Conservation (phyloP, 1,139 yeast species). For the Zhuliangozyma parablackwelliae region DNA sequence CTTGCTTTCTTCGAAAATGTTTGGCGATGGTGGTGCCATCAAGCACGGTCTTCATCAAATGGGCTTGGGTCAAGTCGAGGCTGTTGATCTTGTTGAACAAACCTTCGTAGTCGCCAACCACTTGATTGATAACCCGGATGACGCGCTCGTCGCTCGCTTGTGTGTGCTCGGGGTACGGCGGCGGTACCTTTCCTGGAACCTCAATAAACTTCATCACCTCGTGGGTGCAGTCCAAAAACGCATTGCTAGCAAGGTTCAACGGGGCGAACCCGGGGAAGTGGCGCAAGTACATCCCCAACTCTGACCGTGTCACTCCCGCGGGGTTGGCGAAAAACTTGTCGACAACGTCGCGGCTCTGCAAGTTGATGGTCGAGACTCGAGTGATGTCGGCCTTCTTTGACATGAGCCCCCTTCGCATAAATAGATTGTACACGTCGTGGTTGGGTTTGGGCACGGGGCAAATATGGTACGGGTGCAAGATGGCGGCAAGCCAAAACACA, state of each 20-base stretch:
- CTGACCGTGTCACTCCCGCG: conserved; percentile 41
- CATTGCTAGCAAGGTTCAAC: conserved; percentile 33
- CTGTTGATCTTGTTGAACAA: conserved; percentile 24
- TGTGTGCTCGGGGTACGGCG: conserved; percentile 5
- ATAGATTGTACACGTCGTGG: conserved; percentile 6
- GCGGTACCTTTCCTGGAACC: conserved; percentile 9
- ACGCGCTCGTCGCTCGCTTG: conserved; percentile 4
- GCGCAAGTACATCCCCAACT: conserved; percentile 57
- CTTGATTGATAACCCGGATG: conserved; percentile 3
- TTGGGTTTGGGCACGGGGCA: conserved; percentile 5
- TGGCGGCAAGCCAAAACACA: conserved; percentile 44
- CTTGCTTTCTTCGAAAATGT: conserved; percentile 58
- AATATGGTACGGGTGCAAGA: conserved; percentile 44
- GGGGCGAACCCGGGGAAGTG: conserved; percentile 50
- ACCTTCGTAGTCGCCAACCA: conserved; percentile 25
- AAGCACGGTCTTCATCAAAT: conserved; percentile 48
- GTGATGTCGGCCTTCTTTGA: conserved; percentile 57
- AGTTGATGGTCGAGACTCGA: conserved; percentile 38
- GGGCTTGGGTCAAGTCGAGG: conserved; percentile 35
- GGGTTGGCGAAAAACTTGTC: conserved; percentile 17
- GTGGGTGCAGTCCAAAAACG: conserved; percentile 23
- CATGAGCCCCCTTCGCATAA: conserved; percentile 68
- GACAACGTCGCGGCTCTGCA: conserved; percentile 14
- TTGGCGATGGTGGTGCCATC: conserved; percentile 67
- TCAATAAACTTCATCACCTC: conserved; percentile 2